Conservation (phyloP, 768 basidiomycete species). For the Phanerodontia chrysosporium region DNA sequence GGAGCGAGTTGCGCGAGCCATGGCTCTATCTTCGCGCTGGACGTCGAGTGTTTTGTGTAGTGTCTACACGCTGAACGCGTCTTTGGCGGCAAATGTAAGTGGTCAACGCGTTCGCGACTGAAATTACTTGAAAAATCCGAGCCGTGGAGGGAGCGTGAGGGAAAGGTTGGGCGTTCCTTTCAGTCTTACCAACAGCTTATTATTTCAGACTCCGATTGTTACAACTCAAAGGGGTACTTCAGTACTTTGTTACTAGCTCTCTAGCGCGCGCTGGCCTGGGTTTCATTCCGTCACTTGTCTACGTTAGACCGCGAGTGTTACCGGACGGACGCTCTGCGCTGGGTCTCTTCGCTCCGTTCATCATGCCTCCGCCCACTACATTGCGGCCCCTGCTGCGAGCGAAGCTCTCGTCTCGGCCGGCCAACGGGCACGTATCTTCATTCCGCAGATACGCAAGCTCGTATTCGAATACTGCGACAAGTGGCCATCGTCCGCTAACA, state of each 20-base stretch:
- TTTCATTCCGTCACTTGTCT: background rate
- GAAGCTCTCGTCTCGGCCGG: slow-evolving; percentile 50
- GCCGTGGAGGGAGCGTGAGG: slow-evolving; percentile 13
- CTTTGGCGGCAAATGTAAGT: slow-evolving; percentile 25
- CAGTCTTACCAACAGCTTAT: background rate
- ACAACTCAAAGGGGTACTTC: background rate
- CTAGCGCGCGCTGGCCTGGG: background rate
- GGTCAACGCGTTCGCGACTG: slow-evolving; percentile 23
- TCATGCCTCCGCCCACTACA: slow-evolving; percentile 32
- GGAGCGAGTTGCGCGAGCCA: slow-evolving; percentile 80
- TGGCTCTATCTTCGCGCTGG: slow-evolving; percentile 22
- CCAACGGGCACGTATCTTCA: slow-evolving; percentile 73
- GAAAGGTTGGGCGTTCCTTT: background rate
- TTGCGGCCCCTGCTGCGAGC: slow-evolving; percentile 41
- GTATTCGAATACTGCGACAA: slow-evolving; percentile 88
- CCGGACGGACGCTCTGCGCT: background rate
- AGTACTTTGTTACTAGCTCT: background rate
- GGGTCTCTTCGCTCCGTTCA: slow-evolving; percentile 5
- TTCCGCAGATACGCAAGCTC: slow-evolving; percentile 79
- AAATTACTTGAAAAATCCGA: slow-evolving; percentile 17
- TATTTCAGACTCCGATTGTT: slow-evolving; percentile 27
- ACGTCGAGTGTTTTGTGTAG: slow-evolving; percentile 9
- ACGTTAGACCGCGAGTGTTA: background rate
- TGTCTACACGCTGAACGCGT: slow-evolving; percentile 26
- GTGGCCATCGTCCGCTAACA: slow-evolving; percentile 70